Percentiles rank a stretch among this genome's conserved stretches.
These are phyloP conservation scores for Pythium volutum DNA, from an alignment of 352 stramenopile genomes.

Conservation along the genomic window DNA sequence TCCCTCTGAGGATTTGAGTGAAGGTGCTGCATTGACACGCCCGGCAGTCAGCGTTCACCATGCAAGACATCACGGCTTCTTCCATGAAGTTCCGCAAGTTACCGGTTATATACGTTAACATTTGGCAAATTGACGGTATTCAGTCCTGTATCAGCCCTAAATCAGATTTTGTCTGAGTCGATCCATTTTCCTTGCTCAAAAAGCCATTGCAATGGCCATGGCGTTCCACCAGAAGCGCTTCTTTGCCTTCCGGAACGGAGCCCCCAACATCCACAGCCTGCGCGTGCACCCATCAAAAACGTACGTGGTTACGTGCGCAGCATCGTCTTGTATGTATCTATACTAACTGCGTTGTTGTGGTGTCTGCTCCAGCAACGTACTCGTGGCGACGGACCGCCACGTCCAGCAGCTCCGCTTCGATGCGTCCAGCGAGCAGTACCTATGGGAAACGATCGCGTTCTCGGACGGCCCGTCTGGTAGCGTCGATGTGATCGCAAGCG, in stretches of 20 bases:
- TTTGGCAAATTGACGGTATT: conserved; percentile 3
- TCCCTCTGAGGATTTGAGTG: not conserved
- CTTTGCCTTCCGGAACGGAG: conserved; percentile 56
- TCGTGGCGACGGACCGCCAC: conserved; percentile 62
- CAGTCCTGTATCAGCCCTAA: not conserved
- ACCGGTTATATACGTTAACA: not conserved
- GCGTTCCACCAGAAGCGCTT: conserved; percentile 58
- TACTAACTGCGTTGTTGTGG: not conserved
- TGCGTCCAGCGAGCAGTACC: conserved; percentile 29
- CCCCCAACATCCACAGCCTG: conserved; percentile 58
- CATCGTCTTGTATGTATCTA: not conserved
- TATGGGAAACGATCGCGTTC: conserved; percentile 34
- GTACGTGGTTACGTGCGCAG: conserved; percentile 14
- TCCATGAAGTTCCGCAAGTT: conserved; percentile 11
- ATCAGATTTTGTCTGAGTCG: conserved; percentile 3
- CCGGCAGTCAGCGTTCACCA: not conserved
- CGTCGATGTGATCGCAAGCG: conserved; percentile 44
- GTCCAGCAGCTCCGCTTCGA: conserved; percentile 44
- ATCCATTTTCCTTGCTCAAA: not conserved
- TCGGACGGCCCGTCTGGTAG: conserved; percentile 20
- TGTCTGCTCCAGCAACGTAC: conserved; percentile 38
- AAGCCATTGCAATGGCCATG: not conserved
- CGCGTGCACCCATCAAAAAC: conserved; percentile 30
- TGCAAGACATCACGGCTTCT: not conserved
- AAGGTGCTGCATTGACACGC: not conserved